A percentile compares a stretch with the other conserved stretches of the same genome.
Evolutionary conservation across 352 stramenopile species (phyloP).

Genomic region (Phytophthora boehmeriae): DNA sequence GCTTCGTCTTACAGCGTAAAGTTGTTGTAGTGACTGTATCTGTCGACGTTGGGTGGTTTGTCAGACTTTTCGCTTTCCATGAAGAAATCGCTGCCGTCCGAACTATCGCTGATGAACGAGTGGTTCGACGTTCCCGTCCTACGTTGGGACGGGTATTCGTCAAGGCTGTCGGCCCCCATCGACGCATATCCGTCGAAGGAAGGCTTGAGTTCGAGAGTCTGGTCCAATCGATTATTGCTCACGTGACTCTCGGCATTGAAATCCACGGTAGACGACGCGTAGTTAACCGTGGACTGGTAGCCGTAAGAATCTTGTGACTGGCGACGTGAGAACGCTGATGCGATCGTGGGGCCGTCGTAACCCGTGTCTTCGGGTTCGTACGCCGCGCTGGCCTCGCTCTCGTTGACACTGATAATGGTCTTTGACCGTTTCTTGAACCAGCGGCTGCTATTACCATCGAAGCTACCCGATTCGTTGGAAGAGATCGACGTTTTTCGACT

Average conservation of each 20-base stretch:
- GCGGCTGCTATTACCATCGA: constrained; percentile 21
- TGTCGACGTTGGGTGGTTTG: too few relatives aligned
- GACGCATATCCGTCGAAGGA: neutral
- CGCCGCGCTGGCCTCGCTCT: neutral
- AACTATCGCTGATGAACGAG: neutral
- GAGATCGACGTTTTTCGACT: neutral
- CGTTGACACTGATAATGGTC: constrained; percentile 30
- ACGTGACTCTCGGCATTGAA: neutral
- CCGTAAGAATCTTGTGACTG: neutral
- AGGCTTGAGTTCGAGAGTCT: neutral
- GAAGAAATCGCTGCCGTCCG: neutral
- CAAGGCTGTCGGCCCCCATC: neutral
- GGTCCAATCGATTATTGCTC: neutral
- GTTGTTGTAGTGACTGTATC: too few relatives aligned
- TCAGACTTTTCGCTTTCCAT: too few relatives aligned
- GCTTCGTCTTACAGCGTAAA: too few relatives aligned
- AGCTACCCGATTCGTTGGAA: constrained; percentile 18
- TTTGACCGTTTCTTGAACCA: constrained; percentile 36
- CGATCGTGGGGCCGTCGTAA: neutral
- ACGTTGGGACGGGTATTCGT: neutral
- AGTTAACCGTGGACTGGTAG: constrained; percentile 1
- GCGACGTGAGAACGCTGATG: neutral
- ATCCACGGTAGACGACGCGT: neutral
- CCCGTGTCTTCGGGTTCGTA: neutral
- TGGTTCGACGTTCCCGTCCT: neutral